Conservation (phyloP, 2,329 filamentous ascomycete genomes). For the Talaromyces piceae region DNA sequence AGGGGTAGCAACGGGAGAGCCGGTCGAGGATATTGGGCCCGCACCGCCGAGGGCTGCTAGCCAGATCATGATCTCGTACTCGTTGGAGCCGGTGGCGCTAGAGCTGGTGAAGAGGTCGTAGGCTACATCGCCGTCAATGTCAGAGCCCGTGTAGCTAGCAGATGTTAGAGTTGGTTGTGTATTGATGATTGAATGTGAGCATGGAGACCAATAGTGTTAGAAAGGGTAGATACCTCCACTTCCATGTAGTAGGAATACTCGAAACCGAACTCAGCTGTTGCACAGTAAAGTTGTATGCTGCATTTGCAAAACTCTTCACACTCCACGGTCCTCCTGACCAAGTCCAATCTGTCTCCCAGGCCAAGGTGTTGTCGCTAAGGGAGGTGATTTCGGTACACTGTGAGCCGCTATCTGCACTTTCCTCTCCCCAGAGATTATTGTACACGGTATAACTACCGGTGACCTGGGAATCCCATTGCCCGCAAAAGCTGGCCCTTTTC, state of each 20-base stretch:
- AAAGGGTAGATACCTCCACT: conserved; percentile 31
- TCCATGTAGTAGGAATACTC: conserved; percentile 40
- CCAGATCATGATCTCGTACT: conserved; percentile 64
- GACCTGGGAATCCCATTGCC: conserved; percentile 30
- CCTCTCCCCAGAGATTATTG: conserved; percentile 47
- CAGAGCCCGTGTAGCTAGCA: conserved; percentile 40
- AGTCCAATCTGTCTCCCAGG: conserved; percentile 40
- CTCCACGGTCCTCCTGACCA: conserved; percentile 35
- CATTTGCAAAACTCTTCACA: conserved; percentile 45
- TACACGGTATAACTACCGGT: conserved; percentile 43
- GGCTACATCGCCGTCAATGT: conserved; percentile 51
- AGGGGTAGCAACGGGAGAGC: conserved; percentile 45
- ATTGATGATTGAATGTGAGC: not conserved
- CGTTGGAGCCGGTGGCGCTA: conserved; percentile 37
- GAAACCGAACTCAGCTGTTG: conserved; percentile 28
- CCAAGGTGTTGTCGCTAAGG: conserved; percentile 26
- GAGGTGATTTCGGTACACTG: conserved; percentile 40
- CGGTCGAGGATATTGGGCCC: conserved; percentile 47
- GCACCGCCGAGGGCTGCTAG: conserved; percentile 50
- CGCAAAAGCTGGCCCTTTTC: conserved; percentile 32
- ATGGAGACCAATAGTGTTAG: not conserved
- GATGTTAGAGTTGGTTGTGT: conserved; percentile 6
- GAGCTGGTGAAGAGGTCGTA: conserved; percentile 55
- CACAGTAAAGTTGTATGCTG: conserved; percentile 31
- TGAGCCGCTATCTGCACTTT: conserved; percentile 27